These are phyloP conservation scores for Sugiyamaella castrensis DNA, from an alignment of 1,139 yeast species.

Conservation along the genomic window DNA sequence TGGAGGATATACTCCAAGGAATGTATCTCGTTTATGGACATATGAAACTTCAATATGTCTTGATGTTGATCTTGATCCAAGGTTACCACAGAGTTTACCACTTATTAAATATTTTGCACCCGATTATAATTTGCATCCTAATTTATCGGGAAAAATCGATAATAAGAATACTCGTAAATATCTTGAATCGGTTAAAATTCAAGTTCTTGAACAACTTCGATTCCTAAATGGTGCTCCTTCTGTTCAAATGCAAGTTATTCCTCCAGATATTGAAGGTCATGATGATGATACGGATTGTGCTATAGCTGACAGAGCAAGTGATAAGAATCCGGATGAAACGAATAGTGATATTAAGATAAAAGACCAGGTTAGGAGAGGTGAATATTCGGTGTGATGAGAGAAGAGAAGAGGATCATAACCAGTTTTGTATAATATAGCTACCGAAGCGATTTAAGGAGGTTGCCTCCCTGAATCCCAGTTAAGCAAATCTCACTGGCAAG, in stretches of 20 bases:
- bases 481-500: no score
- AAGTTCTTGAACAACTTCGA: conserved; percentile 78
- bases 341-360: conserved; percentile 15
- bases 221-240: conserved; percentile 89
- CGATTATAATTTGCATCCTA: conserved; percentile 86
- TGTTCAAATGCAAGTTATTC: conserved; percentile 86
- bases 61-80: conserved; percentile 70
- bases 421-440: no score
- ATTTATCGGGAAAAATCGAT: conserved; percentile 80
- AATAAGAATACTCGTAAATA: conserved; percentile 84
- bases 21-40: conserved; percentile 92
- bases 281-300: conserved; percentile 59
- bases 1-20: conserved; percentile 96
- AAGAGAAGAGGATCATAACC: neutral
- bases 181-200: conserved; percentile 72
- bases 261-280: conserved; percentile 76
- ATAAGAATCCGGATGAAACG: conserved; percentile 18
- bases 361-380: conserved; percentile 12
- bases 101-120: conserved; percentile 90
- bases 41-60: conserved; percentile 88
- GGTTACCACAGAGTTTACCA: conserved; percentile 76
- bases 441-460: no score
- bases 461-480: no score
- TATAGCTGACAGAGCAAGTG: conserved; percentile 25
- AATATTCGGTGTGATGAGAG: neutral